Evolutionary conservation across 2,329 filamentous ascomycete genomes (phyloP).

Genomic region (Domatiomyces catenatus): DNA sequence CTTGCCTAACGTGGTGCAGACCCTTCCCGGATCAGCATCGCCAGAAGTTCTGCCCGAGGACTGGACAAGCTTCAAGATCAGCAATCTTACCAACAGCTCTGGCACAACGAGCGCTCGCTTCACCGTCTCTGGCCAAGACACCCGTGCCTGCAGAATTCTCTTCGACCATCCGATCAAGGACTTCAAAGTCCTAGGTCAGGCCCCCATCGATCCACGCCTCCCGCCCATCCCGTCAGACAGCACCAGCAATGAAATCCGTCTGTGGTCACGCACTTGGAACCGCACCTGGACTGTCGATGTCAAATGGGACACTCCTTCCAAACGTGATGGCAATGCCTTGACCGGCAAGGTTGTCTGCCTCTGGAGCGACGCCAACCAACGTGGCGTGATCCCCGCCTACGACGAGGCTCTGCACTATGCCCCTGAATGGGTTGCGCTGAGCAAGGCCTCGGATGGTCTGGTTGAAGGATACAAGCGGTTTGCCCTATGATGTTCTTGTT

Average conservation of each 20-base stretch:
- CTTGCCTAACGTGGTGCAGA: slow-evolving; percentile 47
- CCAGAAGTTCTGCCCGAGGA: slow-evolving; percentile 25
- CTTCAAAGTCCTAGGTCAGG: slow-evolving; percentile 48
- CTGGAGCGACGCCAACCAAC: slow-evolving; percentile 72
- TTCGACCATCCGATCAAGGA: slow-evolving; percentile 53
- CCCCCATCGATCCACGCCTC: slow-evolving; percentile 48
- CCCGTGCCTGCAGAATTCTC: slow-evolving; percentile 58
- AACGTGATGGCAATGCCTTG: slow-evolving; percentile 26
- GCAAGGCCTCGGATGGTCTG: slow-evolving; percentile 61
- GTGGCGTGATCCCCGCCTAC: slow-evolving; percentile 61
- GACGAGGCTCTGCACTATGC: slow-evolving; percentile 63
- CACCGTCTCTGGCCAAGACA: slow-evolving; percentile 55
- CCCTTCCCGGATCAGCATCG: slow-evolving; percentile 17
- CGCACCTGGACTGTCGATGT: slow-evolving; percentile 63
- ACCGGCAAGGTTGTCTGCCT: slow-evolving; percentile 58
- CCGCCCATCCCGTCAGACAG: slow-evolving; percentile 41
- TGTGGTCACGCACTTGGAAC: slow-evolving; percentile 73
- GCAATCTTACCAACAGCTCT: slow-evolving; percentile 26
- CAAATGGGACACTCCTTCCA: slow-evolving; percentile 38
- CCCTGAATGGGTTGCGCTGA: slow-evolving; percentile 64
- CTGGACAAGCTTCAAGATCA: slow-evolving; percentile 54
- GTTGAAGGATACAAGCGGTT: slow-evolving; percentile 66
- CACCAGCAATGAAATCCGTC: slow-evolving; percentile 52
- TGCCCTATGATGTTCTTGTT: slow-evolving; percentile 28
- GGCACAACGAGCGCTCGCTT: slow-evolving; percentile 42